A percentile compares a stretch with the other conserved stretches of the same genome.
Evolutionary conservation across 1,284 basidiomycete species (phyloP).

Genomic region (Pascua guehoae): DNA sequence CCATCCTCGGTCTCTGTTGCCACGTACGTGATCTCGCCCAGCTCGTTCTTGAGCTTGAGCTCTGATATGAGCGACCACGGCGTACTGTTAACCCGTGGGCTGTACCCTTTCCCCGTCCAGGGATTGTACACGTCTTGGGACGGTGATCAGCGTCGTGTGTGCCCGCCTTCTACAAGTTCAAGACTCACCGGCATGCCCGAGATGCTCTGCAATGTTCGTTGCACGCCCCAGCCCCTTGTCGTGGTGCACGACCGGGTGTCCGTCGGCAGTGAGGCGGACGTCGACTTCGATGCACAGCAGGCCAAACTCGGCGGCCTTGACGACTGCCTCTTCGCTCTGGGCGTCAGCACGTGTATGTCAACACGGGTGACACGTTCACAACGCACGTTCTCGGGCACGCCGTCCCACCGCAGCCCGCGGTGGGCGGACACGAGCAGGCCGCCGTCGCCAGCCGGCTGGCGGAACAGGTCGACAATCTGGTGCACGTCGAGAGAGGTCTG

Average conservation of each 20-base stretch:
- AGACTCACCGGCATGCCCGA: background rate
- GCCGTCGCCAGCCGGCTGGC: background rate
- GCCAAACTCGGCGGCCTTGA: background rate
- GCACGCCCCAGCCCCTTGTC: background rate
- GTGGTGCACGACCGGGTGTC: background rate
- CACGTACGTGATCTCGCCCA: background rate
- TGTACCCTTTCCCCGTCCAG: background rate
- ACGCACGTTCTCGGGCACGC: slow-evolving; percentile 2
- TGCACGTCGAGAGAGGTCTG: background rate
- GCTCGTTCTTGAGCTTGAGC: slow-evolving; percentile 7
- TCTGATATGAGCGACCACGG: background rate
- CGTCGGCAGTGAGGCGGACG: slow-evolving; percentile 2
- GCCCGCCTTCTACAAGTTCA: background rate
- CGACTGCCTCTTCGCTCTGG: background rate
- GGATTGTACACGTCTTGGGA: slow-evolving; percentile 1
- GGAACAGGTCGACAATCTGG: background rate
- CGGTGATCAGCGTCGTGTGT: background rate
- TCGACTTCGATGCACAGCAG: slow-evolving; percentile 4
- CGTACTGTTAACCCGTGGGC: background rate
- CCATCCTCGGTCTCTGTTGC: no score
- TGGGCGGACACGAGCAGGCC: background rate
- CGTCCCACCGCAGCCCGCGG: slow-evolving; percentile 6
- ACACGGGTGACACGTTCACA: background rate
- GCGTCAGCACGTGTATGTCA: background rate
- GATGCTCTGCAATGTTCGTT: slow-evolving; percentile 1